phyloP scores from a whole-genome alignment of 208 protist genomes.

The Crithidia mellificae region DNA sequence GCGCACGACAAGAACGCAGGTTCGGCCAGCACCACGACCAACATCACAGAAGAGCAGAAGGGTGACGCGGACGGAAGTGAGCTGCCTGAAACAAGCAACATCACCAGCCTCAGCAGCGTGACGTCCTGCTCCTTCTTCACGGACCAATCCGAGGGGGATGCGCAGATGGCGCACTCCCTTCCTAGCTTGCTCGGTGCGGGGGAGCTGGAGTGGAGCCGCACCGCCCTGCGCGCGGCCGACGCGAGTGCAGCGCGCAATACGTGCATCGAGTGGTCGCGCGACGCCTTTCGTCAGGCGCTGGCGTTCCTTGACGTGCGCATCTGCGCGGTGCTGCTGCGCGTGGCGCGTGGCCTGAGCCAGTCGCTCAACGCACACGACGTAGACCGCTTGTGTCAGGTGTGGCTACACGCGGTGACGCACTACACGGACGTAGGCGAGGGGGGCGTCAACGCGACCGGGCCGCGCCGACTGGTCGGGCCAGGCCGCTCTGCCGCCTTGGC shows the following conservation, averaged over 20 bases:
- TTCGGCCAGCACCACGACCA: too few species aligned
- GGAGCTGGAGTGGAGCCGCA: slow-evolving; percentile 34
- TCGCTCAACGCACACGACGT: slow-evolving; percentile 64
- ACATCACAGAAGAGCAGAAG: too few species aligned
- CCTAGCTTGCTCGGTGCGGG: slow-evolving; percentile 16
- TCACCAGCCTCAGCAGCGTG: slow-evolving; percentile 23
- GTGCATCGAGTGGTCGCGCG: slow-evolving; percentile 54
- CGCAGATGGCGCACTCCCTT: slow-evolving; percentile 19
- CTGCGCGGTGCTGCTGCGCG: slow-evolving; percentile 53
- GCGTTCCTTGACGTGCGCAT: slow-evolving; percentile 57
- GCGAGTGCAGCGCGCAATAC: neutral
- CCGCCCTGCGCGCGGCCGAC: slow-evolving; percentile 31
- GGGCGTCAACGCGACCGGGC: slow-evolving; percentile 31
- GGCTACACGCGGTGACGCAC: slow-evolving; percentile 54
- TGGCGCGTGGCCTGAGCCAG: slow-evolving; percentile 45
- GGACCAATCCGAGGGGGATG: slow-evolving; percentile 1
- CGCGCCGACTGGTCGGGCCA: slow-evolving; percentile 8
- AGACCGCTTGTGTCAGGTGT: slow-evolving; percentile 64
- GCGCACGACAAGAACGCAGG: neutral
- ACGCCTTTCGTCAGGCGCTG: slow-evolving; percentile 55
- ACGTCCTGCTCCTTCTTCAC: slow-evolving; percentile 20
- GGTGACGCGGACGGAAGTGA: too few species aligned
- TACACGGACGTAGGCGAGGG: neutral
- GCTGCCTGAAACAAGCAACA: slow-evolving; percentile 13
- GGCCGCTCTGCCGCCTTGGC: too few species aligned